Conservation (phyloP, 805 yeast genomes). For the Cyberlindnera subsufficiens region DNA sequence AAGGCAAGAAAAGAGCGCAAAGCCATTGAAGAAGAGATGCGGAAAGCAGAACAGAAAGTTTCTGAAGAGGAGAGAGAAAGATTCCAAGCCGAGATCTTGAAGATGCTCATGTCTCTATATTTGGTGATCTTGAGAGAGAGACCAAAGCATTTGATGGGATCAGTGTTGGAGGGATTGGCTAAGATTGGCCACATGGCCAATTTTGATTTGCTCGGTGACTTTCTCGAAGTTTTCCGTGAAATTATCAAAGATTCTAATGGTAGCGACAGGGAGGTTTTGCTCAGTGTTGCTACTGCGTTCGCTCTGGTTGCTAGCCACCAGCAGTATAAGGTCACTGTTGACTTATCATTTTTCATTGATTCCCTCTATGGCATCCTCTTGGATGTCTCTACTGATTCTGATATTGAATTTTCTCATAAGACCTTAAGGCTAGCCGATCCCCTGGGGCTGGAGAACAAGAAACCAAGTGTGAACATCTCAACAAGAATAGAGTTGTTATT, state of each 20-base stretch:
- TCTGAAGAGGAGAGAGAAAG: constrained; percentile 84
- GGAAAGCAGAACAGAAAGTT: constrained; percentile 80
- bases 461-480: constrained; percentile 77
- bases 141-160: constrained; percentile 65
- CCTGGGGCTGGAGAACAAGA: constrained; percentile 37
- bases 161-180: constrained; percentile 88
- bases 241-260: constrained; percentile 50
- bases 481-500: constrained; percentile 84
- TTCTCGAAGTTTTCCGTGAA: constrained; percentile 84
- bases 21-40: constrained; percentile 83
- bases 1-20: constrained; percentile 84
- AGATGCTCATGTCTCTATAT: constrained; percentile 65
- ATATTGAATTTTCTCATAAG: constrained; percentile 80
- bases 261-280: constrained; percentile 58
- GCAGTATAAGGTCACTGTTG: constrained; percentile 68
- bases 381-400: constrained; percentile 69
- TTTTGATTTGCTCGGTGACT: constrained; percentile 87
- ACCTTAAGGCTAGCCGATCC: constrained; percentile 81
- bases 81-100: constrained; percentile 78
- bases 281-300: constrained; percentile 87
- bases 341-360: constrained; percentile 73
- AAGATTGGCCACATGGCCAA: constrained; percentile 89
- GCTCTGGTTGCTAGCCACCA: constrained; percentile 74
- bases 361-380: constrained; percentile 66
- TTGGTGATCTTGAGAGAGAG: constrained; percentile 66